phyloP scores from a whole-genome alignment of 805 yeast species.

The Lipomyces starkeyi region DNA sequence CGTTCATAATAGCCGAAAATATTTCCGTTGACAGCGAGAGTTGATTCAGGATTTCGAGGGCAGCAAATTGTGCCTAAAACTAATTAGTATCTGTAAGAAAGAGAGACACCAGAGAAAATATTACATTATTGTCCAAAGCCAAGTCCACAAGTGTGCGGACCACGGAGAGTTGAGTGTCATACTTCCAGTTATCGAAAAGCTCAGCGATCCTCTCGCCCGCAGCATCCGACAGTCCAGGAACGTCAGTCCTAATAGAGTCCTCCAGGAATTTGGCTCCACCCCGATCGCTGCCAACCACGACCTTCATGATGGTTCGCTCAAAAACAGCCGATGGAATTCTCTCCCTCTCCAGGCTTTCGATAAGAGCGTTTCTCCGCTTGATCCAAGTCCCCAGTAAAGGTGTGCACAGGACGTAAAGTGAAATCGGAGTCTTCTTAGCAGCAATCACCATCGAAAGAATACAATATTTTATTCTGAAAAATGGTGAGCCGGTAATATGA shows the following conservation, averaged over 20 bases:
- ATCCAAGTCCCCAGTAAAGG: conserved; percentile 55
- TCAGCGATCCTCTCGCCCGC: conserved; percentile 59
- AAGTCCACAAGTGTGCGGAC: conserved; percentile 67
- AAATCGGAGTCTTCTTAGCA: conserved; percentile 46
- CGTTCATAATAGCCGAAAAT: conserved; percentile 47
- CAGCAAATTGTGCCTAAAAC: conserved; percentile 52
- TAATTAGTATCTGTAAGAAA: background rate
- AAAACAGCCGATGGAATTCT: conserved; percentile 60
- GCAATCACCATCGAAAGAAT: conserved; percentile 56
- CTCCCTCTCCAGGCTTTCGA: conserved; percentile 52
- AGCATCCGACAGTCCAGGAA: conserved; percentile 46
- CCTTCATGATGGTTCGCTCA: conserved; percentile 62
- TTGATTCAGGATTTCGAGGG: conserved; percentile 53
- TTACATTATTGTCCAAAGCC: conserved; percentile 48
- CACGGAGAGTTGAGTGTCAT: conserved; percentile 62
- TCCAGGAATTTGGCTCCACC: conserved; percentile 67
- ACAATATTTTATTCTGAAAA: conserved; percentile 62
- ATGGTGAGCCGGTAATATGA: conserved; percentile 60
- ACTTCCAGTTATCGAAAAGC: conserved; percentile 63
- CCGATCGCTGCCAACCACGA: conserved; percentile 68
- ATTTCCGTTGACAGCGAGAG: conserved; percentile 64
- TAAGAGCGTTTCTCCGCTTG: conserved; percentile 55
- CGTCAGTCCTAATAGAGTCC: conserved; percentile 50
- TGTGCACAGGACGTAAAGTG: conserved; percentile 50
- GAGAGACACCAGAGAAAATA: background rate